Percentiles rank a stretch among this genome's conserved stretches.
Evolutionary conservation across 2,329 filamentous ascomycete species (phyloP).

Genomic region (Immersiporthe knoxdaviesiana): DNA sequence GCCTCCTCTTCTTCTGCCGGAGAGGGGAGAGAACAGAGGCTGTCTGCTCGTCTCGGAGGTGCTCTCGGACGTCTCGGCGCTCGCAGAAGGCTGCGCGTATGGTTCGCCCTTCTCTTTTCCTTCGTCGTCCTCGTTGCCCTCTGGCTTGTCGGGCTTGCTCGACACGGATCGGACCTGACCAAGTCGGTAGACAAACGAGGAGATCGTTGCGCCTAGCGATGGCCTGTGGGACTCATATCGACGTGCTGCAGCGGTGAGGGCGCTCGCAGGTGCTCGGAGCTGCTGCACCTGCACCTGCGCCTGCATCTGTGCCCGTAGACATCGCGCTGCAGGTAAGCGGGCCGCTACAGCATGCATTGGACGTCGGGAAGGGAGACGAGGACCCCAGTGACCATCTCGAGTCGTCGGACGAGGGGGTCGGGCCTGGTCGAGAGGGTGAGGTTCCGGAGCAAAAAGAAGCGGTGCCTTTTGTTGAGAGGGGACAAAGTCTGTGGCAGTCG

Average conservation of each 20-base stretch:
- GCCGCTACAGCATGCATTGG: slow-evolving; percentile 30
- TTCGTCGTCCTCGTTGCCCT: slow-evolving; percentile 20
- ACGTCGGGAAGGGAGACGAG: slow-evolving; percentile 18
- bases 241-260: slow-evolving; percentile 6
- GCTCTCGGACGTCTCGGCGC: slow-evolving; percentile 21
- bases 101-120: slow-evolving; percentile 25
- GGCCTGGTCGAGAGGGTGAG: slow-evolving; percentile 5
- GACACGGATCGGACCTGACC: slow-evolving; percentile 16
- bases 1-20: slow-evolving; percentile 18
- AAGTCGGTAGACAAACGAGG: not conserved
- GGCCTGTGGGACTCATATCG: slow-evolving; percentile 4
- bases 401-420: slow-evolving; percentile 13
- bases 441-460: not conserved
- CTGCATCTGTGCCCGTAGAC: slow-evolving; percentile 21
- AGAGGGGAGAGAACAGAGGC: slow-evolving; percentile 20
- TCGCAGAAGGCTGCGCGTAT: slow-evolving; percentile 19
- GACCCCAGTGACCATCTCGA: slow-evolving; percentile 29
- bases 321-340: slow-evolving; percentile 28
- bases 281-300: slow-evolving; percentile 10
- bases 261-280: slow-evolving; percentile 4
- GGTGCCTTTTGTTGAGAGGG: slow-evolving; percentile 13
- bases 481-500: not conserved
- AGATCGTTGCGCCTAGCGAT: not conserved
- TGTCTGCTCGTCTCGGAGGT: slow-evolving; percentile 21
- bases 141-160: slow-evolving; percentile 28